Evolutionary conservation across 2,329 filamentous ascomycete species (phyloP).

Genomic region (Hypoxylon sp.): DNA sequence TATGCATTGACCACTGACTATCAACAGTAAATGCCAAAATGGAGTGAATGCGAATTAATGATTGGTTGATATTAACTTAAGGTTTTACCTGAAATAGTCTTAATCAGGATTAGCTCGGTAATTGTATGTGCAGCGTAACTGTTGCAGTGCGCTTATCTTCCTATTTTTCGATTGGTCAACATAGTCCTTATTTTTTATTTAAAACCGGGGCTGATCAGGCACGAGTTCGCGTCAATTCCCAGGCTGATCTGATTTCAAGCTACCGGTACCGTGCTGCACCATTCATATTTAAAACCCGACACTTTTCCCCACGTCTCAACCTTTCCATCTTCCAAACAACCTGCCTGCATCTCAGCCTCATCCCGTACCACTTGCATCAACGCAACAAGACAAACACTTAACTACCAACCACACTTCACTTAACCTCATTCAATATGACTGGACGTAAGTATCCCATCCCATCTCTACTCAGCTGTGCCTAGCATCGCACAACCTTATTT

Average conservation of each 20-base stretch:
- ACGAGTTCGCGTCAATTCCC: constrained; percentile 38
- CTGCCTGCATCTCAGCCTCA: constrained; percentile 47
- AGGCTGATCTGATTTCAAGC: constrained; percentile 55
- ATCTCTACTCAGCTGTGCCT: constrained; percentile 5
- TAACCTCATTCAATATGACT: constrained; percentile 53
- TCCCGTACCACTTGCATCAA: constrained; percentile 29
- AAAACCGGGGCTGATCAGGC: constrained; percentile 38
- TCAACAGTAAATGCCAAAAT: constrained; percentile 8
- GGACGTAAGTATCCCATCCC: constrained; percentile 52
- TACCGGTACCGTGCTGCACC: constrained; percentile 43
- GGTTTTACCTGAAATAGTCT: constrained; percentile 26
- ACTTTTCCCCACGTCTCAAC: constrained; percentile 50
- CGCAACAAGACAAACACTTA: constrained; percentile 18
- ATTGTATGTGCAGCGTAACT: constrained; percentile 8
- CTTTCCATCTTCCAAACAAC: constrained; percentile 36
- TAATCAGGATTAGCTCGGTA: constrained; percentile 26
- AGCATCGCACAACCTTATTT: constrained; percentile 16
- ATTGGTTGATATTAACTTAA: constrained; percentile 45
- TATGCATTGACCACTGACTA: not conserved
- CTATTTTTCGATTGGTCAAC: constrained; percentile 40
- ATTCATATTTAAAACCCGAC: constrained; percentile 49
- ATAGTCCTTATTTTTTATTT: constrained; percentile 33
- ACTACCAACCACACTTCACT: constrained; percentile 29
- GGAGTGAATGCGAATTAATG: constrained; percentile 44
- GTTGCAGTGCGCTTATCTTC: constrained; percentile 13